Conservation (phyloP, 257 asterid genomes). For the Echites panduratus region DNA sequence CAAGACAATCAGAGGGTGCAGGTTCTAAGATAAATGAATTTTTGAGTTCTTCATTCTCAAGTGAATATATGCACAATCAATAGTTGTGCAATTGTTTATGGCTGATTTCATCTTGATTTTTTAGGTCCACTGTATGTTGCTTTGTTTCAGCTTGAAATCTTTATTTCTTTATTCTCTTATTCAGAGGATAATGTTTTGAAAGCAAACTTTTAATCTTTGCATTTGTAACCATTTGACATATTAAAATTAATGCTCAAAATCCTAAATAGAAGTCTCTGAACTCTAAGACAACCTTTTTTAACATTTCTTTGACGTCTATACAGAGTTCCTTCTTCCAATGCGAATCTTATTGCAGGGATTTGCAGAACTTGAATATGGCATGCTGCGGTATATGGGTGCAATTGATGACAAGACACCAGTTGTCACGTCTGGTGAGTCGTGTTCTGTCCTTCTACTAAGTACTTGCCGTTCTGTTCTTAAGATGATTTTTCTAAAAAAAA, state of each 20-base stretch:
- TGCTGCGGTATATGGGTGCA: slow-evolving; percentile 95
- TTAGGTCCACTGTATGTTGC: background rate
- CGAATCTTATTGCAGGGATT: slow-evolving; percentile 57
- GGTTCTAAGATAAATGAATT: background rate
- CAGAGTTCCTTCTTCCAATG: background rate
- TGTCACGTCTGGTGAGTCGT: slow-evolving; percentile 61
- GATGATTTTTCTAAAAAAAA: background rate
- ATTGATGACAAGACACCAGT: slow-evolving; percentile 79
- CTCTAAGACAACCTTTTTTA: background rate
- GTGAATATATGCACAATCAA: background rate
- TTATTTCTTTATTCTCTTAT: background rate
- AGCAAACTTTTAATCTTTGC: background rate
- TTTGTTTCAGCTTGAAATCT: background rate
- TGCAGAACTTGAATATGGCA: slow-evolving; percentile 96
- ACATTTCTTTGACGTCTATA: background rate
- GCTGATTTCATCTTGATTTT: background rate
- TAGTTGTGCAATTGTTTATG: background rate
- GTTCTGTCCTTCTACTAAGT: background rate
- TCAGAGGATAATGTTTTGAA: background rate
- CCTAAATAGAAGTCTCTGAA: background rate
- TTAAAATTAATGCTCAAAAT: background rate
- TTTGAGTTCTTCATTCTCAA: background rate
- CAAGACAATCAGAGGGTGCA: background rate
- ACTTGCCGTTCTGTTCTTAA: background rate
- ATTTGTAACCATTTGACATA: background rate